Evolutionary conservation across 306 rosid genomes (phyloP).

Genomic region (Prunus campanulata): DNA sequence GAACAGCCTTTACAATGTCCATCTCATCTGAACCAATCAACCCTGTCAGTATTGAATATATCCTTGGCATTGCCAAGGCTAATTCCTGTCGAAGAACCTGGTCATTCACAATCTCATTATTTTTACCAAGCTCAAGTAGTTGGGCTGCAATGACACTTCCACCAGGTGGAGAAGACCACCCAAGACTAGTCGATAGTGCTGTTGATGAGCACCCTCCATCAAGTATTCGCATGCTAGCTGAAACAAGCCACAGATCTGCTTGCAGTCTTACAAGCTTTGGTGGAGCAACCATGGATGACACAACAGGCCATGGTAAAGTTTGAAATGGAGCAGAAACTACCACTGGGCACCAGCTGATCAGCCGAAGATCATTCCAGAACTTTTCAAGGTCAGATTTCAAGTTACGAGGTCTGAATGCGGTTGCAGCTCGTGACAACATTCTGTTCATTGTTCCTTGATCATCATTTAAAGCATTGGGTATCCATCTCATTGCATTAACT

Average conservation of each 20-base stretch:
- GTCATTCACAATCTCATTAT: slow-evolving; percentile 80
- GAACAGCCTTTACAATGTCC: slow-evolving; percentile 95
- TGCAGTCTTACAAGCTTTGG: slow-evolving; percentile 83
- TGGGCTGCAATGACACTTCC: slow-evolving; percentile 97
- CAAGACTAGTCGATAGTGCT: slow-evolving; percentile 65
- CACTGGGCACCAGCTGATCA: slow-evolving; percentile 95
- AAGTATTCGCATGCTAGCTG: slow-evolving; percentile 94
- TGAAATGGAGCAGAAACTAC: slow-evolving; percentile 69
- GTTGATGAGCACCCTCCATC: slow-evolving; percentile 93
- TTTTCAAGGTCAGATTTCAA: slow-evolving; percentile 72
- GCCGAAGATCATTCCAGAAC: slow-evolving; percentile 80
- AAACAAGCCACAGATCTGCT: slow-evolving; percentile 87
- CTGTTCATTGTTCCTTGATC: slow-evolving; percentile 69
- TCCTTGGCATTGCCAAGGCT: slow-evolving; percentile 87
- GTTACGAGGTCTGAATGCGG: slow-evolving; percentile 59
- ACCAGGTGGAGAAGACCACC: slow-evolving; percentile 89
- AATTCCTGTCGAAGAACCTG: slow-evolving; percentile 89
- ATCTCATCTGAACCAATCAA: slow-evolving; percentile 89
- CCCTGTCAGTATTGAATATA: slow-evolving; percentile 70
- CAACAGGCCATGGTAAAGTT: slow-evolving; percentile 88
- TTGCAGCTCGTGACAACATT: slow-evolving; percentile 75
- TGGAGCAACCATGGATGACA: slow-evolving; percentile 88
- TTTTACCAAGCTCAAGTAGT: slow-evolving; percentile 93
- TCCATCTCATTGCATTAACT: slow-evolving; percentile 92
- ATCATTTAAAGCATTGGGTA: slow-evolving; percentile 58